Evolutionary conservation across 805 yeast species (phyloP).

Genomic region (Candida incommunis): DNA sequence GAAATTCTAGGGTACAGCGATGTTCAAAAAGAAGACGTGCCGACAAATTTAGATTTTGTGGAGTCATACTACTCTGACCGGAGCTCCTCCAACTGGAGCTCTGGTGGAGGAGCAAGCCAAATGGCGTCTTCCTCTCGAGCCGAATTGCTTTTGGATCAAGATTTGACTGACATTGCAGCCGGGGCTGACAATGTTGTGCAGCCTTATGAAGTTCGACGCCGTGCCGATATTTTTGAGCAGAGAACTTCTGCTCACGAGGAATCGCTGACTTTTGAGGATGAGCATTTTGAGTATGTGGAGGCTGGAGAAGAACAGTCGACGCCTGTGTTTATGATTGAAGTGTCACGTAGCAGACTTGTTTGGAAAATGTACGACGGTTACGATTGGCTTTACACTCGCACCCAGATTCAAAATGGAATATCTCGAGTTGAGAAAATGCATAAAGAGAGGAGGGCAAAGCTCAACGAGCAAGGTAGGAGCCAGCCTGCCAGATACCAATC

Average conservation of each 20-base stretch:
- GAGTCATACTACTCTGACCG: slow-evolving; percentile 18
- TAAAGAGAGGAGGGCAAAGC: slow-evolving; percentile 7
- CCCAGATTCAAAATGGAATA: slow-evolving; percentile 50
- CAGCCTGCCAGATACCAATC: neutral
- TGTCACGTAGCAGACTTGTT: slow-evolving; percentile 9
- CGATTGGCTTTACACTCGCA: slow-evolving; percentile 76
- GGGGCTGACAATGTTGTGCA: slow-evolving; percentile 5
- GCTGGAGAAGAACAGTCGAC: neutral
- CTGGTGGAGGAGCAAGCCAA: neutral
- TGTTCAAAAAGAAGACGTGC: slow-evolving; percentile 9
- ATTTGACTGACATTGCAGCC: slow-evolving; percentile 17
- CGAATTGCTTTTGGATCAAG: slow-evolving; percentile 19
- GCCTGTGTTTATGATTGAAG: neutral
- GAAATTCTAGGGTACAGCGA: slow-evolving; percentile 10
- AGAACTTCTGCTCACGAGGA: slow-evolving; percentile 9
- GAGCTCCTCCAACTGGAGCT: neutral
- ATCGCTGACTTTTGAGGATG: slow-evolving; percentile 10
- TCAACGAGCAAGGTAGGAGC: slow-evolving; percentile 1
- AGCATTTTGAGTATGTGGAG: slow-evolving; percentile 13
- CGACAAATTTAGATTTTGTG: slow-evolving; percentile 16
- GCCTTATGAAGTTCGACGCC: slow-evolving; percentile 5
- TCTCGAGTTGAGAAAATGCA: slow-evolving; percentile 37
- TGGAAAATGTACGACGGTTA: slow-evolving; percentile 70
- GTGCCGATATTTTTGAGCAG: slow-evolving; percentile 10
- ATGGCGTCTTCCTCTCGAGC: slow-evolving; percentile 11